These are phyloP conservation scores for Talaromyces wortmannii DNA, from an alignment of 495 filamentous ascomycete species.

Conservation along the genomic window DNA sequence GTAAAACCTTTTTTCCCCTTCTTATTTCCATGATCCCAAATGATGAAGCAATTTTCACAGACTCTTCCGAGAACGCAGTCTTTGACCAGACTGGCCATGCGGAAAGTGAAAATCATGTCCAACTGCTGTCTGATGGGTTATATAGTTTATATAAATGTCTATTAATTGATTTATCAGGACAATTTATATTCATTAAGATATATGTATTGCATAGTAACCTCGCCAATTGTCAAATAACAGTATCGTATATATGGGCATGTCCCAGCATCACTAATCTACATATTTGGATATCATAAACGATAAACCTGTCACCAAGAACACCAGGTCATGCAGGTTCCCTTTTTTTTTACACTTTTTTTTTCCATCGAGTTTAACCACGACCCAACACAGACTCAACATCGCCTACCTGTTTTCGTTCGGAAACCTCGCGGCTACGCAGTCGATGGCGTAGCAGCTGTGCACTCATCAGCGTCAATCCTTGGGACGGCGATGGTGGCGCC, in stretches of 20 bases:
- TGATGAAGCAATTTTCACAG: constrained; percentile 50
- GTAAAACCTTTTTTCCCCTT: neutral
- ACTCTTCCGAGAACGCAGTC: constrained; percentile 41
- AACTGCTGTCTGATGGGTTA: constrained; percentile 42
- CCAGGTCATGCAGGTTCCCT: no score
- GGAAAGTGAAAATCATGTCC: constrained; percentile 34
- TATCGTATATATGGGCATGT: no score
- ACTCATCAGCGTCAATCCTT: constrained; percentile 81
- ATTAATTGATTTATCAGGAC: neutral
- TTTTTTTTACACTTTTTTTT: no score
- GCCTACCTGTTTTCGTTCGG: constrained; percentile 80
- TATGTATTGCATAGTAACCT: no score
- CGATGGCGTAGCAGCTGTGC: constrained; percentile 46
- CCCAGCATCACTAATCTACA: no score
- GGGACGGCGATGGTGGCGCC: constrained; percentile 37
- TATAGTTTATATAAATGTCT: neutral
- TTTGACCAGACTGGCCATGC: constrained; percentile 13
- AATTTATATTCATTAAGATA: neutral
- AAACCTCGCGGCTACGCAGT: constrained; percentile 60
- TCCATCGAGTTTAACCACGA: neutral
- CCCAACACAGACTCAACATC: constrained; percentile 36
- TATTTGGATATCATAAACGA: no score
- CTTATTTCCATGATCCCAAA: constrained; percentile 4
- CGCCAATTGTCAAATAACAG: no score
- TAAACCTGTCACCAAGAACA: no score